A percentile compares a stretch with the other conserved stretches of the same genome.
Evolutionary conservation across 345 rosid species (phyloP).

Genomic region (Firmiana major): DNA sequence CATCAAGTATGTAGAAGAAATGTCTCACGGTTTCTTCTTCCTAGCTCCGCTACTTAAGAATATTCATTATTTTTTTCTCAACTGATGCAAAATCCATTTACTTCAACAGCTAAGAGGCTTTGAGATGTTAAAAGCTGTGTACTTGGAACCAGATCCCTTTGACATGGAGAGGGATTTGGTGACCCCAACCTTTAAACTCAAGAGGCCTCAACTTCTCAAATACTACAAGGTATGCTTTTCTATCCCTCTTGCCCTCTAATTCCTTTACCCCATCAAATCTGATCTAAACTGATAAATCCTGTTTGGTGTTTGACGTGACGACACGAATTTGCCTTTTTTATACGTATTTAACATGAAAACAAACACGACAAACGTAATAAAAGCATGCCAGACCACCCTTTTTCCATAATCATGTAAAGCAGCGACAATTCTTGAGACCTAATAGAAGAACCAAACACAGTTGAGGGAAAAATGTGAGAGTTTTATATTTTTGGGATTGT

Average conservation of each 20-base stretch:
- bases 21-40: neutral
- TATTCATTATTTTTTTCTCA: neutral
- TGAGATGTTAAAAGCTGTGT: slow-evolving; percentile 79
- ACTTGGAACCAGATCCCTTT: slow-evolving; percentile 74
- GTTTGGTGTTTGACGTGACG: no score
- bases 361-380: no score
- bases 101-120: slow-evolving; percentile 76
- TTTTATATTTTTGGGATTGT: neutral
- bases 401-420: neutral
- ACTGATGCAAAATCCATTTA: slow-evolving; percentile 15
- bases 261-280: neutral
- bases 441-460: neutral
- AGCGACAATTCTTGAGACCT: neutral
- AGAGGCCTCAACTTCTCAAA: slow-evolving; percentile 87
- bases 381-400: no score
- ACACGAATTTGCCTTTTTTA: no score
- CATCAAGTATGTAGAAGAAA: slow-evolving; percentile 48
- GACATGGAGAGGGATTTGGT: slow-evolving; percentile 81
- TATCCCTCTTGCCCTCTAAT: neutral
- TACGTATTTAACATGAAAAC: no score
- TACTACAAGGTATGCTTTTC: slow-evolving; percentile 58
- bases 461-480: neutral
- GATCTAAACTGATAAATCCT: no score
- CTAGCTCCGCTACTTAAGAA: neutral
- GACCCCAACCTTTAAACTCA: slow-evolving; percentile 86